Evolutionary conservation across 306 rosid genomes (phyloP), one percentile per base, ranked within the genome.

Genomic region (Corylus americana): DNA sequence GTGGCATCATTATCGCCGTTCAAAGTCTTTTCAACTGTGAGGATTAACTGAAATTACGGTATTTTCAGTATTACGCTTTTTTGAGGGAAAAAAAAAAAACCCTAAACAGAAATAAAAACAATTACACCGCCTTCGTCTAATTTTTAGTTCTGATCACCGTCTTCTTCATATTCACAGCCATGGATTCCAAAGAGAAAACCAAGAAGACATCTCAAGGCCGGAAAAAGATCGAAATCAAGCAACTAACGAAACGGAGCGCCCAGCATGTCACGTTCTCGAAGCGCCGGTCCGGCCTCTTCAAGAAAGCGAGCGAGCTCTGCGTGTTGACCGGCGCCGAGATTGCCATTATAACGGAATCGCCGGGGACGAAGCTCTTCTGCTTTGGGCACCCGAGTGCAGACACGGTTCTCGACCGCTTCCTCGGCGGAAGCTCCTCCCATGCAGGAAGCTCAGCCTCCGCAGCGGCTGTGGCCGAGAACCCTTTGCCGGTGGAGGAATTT

Each of bases 231-330:
- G 91, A 85, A 78, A 90, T 90, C 25, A 85, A 88, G 74, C 77
- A 85, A n/a, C 74, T 90, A 0, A 87, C 68, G 14, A 81, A 83
- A 16, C 68, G 62, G 1, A n/a, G 76, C 37, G 87, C 71, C 83
- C 83, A 77, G 75, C 89, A 90, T 35, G 90, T 88, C 17, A 91
- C 93, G 0, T 86, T 90, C 86, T 87, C 88, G 1, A 87, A 87
- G 47, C 78, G 93, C 42, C 78, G 88, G 16, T 27, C 74, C 1
- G 89, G 95, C 0, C 44, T 89, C 11, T 91, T 91, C 78, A 91
- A 86, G 51, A 91, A 89, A 62, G 91, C 90, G 4, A 76, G 85
- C 22, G 91, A 91, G 79, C 86, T 91, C 11, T 85, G 84, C 13
- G 62, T 87, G 49, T 48, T 91, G 22, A 87, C 91, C 70, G 58